Evolutionary conservation across 129 eudicot species (phyloP), one percentile per base, ranked within the genome.

Genomic region (Centella asiatica): DNA sequence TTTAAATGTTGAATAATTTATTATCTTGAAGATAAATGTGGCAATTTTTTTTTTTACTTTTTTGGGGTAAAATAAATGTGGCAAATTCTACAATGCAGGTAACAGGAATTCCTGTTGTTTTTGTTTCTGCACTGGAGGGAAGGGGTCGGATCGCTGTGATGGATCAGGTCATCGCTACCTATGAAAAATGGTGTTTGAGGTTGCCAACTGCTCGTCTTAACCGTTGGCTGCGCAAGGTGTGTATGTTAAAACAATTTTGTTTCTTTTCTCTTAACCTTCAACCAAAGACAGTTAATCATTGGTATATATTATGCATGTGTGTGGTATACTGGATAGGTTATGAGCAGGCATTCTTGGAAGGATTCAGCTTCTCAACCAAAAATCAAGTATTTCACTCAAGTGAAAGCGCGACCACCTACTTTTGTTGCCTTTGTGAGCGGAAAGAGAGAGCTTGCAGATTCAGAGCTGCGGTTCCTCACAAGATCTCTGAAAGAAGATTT

Each of bases 321-420:
- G 42, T 13, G 61, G 25, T 31, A 13, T 36, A 2, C 31, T 36
- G 65, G 57, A 18, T 68, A 92, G 98, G 85, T 92, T 27, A 93
- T 93, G 99, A 80, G 99, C 78, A 76, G 99, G 67, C 99, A 93
- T 80, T 93, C 99, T 22, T 93, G 99, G 99, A 93, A 87, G 72
- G 96, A 93, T 72, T 76, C 75, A 47, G 75, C 95, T 10, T 64
- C 92, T 65, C 99, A 93, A 52, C 96, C 99, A 9, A 87, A 93
- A 60, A 78, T 93, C 31, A 87, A 87, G 60, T 93, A 93, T 67
- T 87, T 85, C 73, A 93, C 96, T 20, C 99, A 93, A 68, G 99
- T 87, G 36, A 87, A 93, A 77, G 96, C 99, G 25, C 80, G 95
- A 17, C 99, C 99, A 2, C 99, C 99, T 15, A 93, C 99, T 40